phyloP scores from a whole-genome alignment of 2,329 filamentous ascomycete genomes.

The Aspergillus cejpii region DNA sequence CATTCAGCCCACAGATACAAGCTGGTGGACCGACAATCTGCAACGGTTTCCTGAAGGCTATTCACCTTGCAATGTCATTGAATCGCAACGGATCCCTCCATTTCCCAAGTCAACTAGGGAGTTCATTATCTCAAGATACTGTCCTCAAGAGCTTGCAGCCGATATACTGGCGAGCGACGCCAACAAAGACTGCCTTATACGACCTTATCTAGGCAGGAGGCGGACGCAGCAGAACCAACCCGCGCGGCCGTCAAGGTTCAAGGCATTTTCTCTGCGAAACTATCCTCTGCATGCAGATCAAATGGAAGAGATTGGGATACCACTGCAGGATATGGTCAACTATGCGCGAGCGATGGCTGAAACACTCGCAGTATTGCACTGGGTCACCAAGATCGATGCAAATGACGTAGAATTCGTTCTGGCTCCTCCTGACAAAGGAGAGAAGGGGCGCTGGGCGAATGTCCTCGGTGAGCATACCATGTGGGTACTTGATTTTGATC shows the following conservation, averaged over 20 bases:
- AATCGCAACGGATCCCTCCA: conserved; percentile 32
- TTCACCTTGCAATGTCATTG: conserved; percentile 31
- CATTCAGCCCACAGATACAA: conserved; percentile 15
- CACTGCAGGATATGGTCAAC: conserved; percentile 10
- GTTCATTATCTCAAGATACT: conserved; percentile 31
- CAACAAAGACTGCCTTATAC: conserved; percentile 46
- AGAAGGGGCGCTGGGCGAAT: conserved; percentile 4
- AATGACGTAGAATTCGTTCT: conserved; percentile 54
- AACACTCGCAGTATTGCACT: conserved; percentile 48
- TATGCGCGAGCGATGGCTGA: conserved; percentile 47
- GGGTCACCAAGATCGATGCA: conserved; percentile 44
- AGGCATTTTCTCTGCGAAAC: conserved; percentile 42
- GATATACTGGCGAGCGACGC: conserved; percentile 26
- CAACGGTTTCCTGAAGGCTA: conserved; percentile 24
- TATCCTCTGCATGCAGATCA: conserved; percentile 47
- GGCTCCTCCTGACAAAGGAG: conserved; percentile 9
- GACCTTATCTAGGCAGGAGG: conserved; percentile 45
- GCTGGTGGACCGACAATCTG: conserved; percentile 26
- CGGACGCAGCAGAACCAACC: conserved; percentile 9
- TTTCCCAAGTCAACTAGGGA: conserved; percentile 22
- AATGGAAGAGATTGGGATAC: conserved; percentile 41
- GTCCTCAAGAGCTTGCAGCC: conserved; percentile 17
- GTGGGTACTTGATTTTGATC: conserved; percentile 48
- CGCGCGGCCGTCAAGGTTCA: conserved; percentile 15
- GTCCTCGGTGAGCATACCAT: conserved; percentile 32